These are phyloP conservation scores for Setaria italica DNA, from an alignment of 202 grass and related monocot species.

Conservation along the genomic window DNA sequence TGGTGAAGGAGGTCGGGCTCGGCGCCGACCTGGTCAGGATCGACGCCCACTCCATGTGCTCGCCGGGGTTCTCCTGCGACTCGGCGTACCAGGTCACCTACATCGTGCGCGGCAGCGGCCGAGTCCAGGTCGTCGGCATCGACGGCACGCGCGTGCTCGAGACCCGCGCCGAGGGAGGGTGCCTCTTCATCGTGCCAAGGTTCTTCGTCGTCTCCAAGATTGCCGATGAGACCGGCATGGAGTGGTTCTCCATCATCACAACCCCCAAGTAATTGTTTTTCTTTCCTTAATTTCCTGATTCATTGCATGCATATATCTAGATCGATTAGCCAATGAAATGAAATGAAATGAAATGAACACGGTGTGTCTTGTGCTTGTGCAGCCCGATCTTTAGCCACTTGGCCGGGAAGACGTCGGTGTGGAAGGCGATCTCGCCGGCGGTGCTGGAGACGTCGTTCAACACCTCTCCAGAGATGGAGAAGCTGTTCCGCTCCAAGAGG, in stretches of 20 bases:
- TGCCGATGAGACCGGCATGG: too few species aligned
- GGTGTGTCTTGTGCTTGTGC: neutral
- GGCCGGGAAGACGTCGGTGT: conserved; percentile 86
- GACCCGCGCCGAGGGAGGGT: conserved; percentile 56
- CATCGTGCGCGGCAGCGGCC: conserved; percentile 70
- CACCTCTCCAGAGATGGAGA: conserved; percentile 74
- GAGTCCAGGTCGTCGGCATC: conserved; percentile 70
- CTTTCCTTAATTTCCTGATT: neutral
- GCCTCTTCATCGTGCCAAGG: conserved; percentile 79
- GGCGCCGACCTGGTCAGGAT: conserved; percentile 82
- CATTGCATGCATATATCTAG: too few species aligned
- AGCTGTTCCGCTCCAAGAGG: conserved; percentile 80
- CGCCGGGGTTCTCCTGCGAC: conserved; percentile 80
- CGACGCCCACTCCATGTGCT: conserved; percentile 76
- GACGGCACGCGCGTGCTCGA: conserved; percentile 76
- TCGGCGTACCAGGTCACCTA: conserved; percentile 89
- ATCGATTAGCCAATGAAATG: too few species aligned
- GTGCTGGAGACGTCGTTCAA: conserved; percentile 74
- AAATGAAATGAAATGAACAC: too few species aligned
- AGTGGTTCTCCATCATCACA: conserved; percentile 93
- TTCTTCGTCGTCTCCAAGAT: conserved; percentile 73
- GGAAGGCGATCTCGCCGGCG: conserved; percentile 83
- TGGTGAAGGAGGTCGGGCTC: conserved; percentile 65
- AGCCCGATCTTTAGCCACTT: conserved; percentile 87
- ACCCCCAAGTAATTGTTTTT: conserved; percentile 69